Evolutionary conservation across 257 asterid genomes (phyloP), one percentile per base, ranked within the genome.

Genomic region (Petunia secreta): DNA sequence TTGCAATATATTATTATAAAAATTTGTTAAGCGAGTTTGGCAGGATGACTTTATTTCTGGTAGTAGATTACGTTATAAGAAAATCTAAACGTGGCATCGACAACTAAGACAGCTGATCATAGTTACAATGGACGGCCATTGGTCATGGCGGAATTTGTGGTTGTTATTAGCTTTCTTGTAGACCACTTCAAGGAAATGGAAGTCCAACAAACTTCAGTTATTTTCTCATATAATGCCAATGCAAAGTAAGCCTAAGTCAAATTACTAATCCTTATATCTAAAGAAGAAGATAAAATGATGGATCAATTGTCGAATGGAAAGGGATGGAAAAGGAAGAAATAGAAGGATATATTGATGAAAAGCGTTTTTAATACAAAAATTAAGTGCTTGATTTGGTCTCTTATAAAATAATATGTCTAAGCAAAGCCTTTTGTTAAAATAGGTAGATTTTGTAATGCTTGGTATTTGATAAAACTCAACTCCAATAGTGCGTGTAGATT

Each of bases 141-240:
- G 46, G 77, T 50, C 43, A 73, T 11, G 78, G 62, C 62, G 78
- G 62, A 50, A 50, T 73, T 73, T 73, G 46, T 73, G 78, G 78
- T 48, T 73, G 62, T 73, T 73, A 73, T 1, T 63, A 8, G 43
- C 40, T 63, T 48, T 64, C 38, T 9, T 4, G 16, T 14, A 58
- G 58, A 46, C 76, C 76, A 69, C 46, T 69, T 69, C 58, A 46
- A 69, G 25, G 5, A 69, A 69, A 46, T 4, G 4, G 8, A 44
- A 44, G 41, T 69, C 76, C 76, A 68, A 68, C 57, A 52, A 68
- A 37, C 16, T 57, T 44, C 41, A 15, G 15, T 8, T 43, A 1
- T 62, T 63, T 62, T 63, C 10, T 14, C 53, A 6, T 40, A 3
- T 13, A 25, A 25, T 25, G 25, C 25, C 25, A 25, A 25, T 25